A percentile compares a stretch with the other conserved stretches of the same genome.
phyloP scores from a whole-genome alignment of 441 rosid species.

The Brassica balearica region DNA sequence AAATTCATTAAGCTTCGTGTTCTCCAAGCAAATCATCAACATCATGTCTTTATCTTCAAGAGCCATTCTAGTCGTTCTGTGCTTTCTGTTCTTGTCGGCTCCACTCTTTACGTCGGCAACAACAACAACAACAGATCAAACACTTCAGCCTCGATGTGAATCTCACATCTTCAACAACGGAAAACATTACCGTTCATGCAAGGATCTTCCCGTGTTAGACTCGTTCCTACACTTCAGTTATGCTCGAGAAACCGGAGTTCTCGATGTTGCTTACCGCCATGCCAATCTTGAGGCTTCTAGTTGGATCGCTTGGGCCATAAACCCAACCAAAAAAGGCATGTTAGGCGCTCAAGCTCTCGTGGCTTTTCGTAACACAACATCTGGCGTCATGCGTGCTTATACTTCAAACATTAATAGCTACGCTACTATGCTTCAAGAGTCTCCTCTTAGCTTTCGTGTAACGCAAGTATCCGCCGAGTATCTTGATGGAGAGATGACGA shows the following conservation, averaged over 20 bases:
- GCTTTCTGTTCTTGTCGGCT: neutral
- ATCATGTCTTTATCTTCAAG: neutral
- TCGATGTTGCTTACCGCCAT: conserved; percentile 41
- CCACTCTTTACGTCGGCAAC: neutral
- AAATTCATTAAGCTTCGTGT: neutral
- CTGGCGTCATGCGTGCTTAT: neutral
- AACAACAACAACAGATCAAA: neutral
- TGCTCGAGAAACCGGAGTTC: conserved; percentile 48
- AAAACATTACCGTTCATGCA: conserved; percentile 36
- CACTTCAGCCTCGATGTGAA: neutral
- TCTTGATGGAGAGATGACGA: conserved; percentile 1
- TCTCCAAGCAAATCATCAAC: neutral
- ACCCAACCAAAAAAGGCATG: conserved; percentile 5
- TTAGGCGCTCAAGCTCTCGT: conserved; percentile 2
- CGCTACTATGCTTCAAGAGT: conserved; percentile 4
- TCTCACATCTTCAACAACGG: neutral
- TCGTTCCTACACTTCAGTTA: neutral
- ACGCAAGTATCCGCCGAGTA: conserved; percentile 1
- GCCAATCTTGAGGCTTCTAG: neutral
- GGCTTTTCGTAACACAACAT: conserved; percentile 5
- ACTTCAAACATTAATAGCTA: conserved; percentile 2
- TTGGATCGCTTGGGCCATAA: conserved; percentile 13
- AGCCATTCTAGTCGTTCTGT: neutral
- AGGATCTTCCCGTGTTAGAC: conserved; percentile 30
- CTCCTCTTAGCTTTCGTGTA: neutral